Percentiles rank a stretch among this genome's conserved stretches.
Conservation (phyloP, 306 rosid species). For the Fagus crenata region DNA sequence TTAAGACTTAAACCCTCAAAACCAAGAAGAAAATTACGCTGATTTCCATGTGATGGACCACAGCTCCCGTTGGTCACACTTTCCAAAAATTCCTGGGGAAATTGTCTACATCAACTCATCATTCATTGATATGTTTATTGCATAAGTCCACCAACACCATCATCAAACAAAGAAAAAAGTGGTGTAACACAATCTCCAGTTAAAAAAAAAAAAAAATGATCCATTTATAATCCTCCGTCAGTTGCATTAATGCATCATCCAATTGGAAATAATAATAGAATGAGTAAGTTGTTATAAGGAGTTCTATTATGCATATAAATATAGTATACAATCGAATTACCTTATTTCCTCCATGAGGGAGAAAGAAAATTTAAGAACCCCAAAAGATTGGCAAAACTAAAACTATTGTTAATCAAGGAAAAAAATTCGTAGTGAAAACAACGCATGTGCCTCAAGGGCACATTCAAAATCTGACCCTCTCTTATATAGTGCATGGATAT, state of each 20-base stretch:
- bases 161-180: background rate
- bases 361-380: no score
- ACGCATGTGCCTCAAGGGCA: no score
- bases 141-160: background rate
- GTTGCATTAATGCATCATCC: conserved; percentile 6
- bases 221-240: conserved; percentile 4
- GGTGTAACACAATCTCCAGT: background rate
- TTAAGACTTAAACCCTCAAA: background rate
- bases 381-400: no score
- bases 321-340: background rate
- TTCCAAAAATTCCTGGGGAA: background rate
- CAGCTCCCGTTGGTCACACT: background rate
- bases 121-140: background rate
- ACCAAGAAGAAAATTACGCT: background rate
- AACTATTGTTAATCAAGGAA: no score
- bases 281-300: conserved; percentile 3
- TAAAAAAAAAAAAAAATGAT: background rate
- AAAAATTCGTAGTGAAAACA: no score
- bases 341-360: conserved; percentile 7
- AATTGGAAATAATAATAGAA: conserved; percentile 11
- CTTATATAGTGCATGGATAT: background rate
- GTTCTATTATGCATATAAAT: conserved; percentile 3
- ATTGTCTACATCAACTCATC: background rate
- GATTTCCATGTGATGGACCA: background rate
- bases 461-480: background rate